Percentiles rank a stretch among this genome's conserved stretches.
Evolutionary conservation across 179 eudicot species (phyloP).

Genomic region (Amaranthus tricolor): DNA sequence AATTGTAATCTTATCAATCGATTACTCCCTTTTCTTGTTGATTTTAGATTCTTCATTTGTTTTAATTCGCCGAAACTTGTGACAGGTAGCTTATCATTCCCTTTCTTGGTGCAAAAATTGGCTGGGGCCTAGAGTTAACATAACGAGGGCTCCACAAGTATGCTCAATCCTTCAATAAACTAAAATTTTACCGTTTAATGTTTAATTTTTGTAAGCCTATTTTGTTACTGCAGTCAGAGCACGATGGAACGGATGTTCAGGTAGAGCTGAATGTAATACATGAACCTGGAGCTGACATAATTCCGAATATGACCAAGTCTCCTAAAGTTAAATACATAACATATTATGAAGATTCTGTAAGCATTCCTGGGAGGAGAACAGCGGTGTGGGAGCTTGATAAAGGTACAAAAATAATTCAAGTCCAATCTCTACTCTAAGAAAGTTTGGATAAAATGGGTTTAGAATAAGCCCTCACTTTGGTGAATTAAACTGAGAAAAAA

Average conservation of each 20-base stretch:
- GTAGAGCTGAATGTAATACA: slow-evolving; percentile 70
- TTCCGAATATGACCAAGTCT: slow-evolving; percentile 85
- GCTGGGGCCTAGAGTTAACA: slow-evolving; percentile 88
- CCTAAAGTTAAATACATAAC: slow-evolving; percentile 86
- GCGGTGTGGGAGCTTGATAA: slow-evolving; percentile 99
- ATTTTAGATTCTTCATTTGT: background rate
- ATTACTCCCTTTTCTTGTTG: slow-evolving; percentile 10
- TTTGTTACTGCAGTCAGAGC: slow-evolving; percentile 63
- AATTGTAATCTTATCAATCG: background rate
- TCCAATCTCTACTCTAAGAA: too few species aligned
- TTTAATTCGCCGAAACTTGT: slow-evolving; percentile 9
- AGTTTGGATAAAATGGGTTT: too few species aligned
- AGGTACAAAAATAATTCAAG: slow-evolving; percentile 41
- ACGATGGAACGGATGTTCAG: slow-evolving; percentile 93
- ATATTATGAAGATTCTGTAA: slow-evolving; percentile 90
- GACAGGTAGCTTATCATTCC: slow-evolving; percentile 88
- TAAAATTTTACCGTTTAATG: background rate
- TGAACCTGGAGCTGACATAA: slow-evolving; percentile 55
- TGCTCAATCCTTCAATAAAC: background rate
- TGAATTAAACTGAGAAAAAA: too few species aligned
- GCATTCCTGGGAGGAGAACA: slow-evolving; percentile 84
- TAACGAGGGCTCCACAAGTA: slow-evolving; percentile 99
- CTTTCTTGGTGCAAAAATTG: slow-evolving; percentile 99
- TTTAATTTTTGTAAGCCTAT: background rate
- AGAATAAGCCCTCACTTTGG: too few species aligned